A percentile compares a stretch with the other conserved stretches of the same genome.
Conservation (phyloP, 768 basidiomycete genomes). For the Auriscalpium microsporum region DNA sequence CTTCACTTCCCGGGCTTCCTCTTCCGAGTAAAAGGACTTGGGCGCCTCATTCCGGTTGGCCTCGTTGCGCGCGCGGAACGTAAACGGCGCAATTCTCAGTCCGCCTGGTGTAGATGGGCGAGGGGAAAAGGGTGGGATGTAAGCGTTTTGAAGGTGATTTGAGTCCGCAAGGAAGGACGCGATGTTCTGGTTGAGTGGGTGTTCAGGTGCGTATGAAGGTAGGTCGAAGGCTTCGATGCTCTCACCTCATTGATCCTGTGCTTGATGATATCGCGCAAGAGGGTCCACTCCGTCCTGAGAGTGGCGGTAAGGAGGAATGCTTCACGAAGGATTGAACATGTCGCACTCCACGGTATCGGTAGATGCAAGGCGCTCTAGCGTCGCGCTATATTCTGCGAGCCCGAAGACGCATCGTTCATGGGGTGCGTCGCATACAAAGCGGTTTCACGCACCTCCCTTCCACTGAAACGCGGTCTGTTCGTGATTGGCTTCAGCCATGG, state of each 20-base stretch:
- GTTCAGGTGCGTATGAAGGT: too few species aligned
- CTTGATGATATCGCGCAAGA: conserved; percentile 65
- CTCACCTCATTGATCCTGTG: conserved; percentile 58
- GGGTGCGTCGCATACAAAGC: not conserved
- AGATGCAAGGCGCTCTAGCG: conserved; percentile 54
- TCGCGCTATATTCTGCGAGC: conserved; percentile 43
- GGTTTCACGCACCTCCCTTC: not conserved
- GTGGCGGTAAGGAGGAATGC: not conserved
- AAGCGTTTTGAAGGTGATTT: conserved; percentile 22
- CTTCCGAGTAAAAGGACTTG: conserved; percentile 48
- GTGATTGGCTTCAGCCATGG: too few species aligned
- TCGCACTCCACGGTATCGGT: conserved; percentile 54
- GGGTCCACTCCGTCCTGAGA: conserved; percentile 58
- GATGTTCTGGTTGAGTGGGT: conserved; percentile 22
- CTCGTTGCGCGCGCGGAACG: conserved; percentile 44
- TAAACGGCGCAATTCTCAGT: conserved; percentile 66
- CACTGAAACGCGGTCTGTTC: not conserved
- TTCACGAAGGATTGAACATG: not conserved
- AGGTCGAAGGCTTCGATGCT: not conserved
- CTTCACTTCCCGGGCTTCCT: conserved; percentile 53
- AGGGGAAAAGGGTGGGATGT: conserved; percentile 31
- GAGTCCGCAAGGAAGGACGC: conserved; percentile 22
- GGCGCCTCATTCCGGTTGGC: conserved; percentile 45
- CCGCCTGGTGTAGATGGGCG: conserved; percentile 41
- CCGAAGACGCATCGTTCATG: not conserved